A percentile compares a stretch with the other conserved stretches of the same genome.
Evolutionary conservation across 2,329 filamentous ascomycete species (phyloP).

Genomic region (Bipolaris bicolor): DNA sequence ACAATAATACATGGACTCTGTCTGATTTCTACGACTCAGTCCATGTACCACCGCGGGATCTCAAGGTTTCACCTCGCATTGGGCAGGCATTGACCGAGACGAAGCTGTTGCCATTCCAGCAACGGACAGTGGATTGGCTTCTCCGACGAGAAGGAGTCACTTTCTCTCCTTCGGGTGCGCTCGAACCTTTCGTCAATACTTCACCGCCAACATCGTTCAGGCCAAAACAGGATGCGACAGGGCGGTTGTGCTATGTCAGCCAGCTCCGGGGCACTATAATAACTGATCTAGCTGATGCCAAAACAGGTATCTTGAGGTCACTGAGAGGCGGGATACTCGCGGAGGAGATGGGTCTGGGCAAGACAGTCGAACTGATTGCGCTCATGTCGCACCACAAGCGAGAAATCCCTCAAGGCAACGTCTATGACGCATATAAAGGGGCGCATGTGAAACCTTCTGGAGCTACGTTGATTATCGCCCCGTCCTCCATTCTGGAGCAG

Average conservation of each 20-base stretch:
- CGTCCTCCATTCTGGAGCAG: conserved; percentile 65
- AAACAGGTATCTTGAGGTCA: conserved; percentile 45
- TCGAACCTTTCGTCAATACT: conserved; percentile 18
- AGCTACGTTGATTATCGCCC: conserved; percentile 68
- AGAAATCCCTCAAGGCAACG: conserved; percentile 14
- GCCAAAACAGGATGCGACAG: conserved; percentile 54
- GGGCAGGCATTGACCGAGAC: conserved; percentile 44
- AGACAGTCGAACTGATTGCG: conserved; percentile 77
- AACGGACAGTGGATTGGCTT: conserved; percentile 72
- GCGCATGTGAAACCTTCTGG: conserved; percentile 57
- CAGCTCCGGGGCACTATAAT: conserved; percentile 67
- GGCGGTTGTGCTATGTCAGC: conserved; percentile 62
- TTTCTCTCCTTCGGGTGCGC: conserved; percentile 44
- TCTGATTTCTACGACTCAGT: conserved; percentile 74
- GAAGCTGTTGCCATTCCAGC: conserved; percentile 73
- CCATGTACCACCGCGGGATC: conserved; percentile 61
- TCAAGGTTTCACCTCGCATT: conserved; percentile 38
- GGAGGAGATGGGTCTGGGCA: conserved; percentile 84
- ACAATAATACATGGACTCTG: conserved; percentile 52
- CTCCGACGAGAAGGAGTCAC: conserved; percentile 68
- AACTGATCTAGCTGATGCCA: conserved; percentile 56
- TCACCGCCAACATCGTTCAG: conserved; percentile 55
- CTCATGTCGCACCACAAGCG: conserved; percentile 70
- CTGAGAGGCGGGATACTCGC: conserved; percentile 69
- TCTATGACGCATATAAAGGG: conserved; percentile 51